These are phyloP conservation scores for Plasmodium gaboni DNA, from an alignment of 169 alveolate species.

Conservation along the genomic window DNA sequence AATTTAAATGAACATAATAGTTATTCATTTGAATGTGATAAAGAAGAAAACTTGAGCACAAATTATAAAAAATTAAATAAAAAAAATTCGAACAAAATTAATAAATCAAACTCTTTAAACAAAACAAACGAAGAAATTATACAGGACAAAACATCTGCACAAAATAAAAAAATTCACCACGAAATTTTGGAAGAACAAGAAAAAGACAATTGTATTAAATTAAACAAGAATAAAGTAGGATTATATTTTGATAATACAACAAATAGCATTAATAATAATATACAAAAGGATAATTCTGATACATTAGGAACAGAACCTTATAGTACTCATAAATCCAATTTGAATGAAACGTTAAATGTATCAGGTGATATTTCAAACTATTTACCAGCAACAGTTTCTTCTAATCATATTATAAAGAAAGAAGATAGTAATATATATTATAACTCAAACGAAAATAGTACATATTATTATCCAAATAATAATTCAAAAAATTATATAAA, in stretches of 20 bases:
- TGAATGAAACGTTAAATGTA: slow-evolving; percentile 3
- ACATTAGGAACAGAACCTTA: slow-evolving; percentile 9
- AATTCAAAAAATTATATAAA: background rate
- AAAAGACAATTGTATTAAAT: slow-evolving; percentile 26
- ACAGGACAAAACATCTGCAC: slow-evolving; percentile 1
- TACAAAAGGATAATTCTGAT: slow-evolving; percentile 17
- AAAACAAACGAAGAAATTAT: slow-evolving; percentile 3
- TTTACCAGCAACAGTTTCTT: slow-evolving; percentile 1
- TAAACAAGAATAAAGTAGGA: slow-evolving; percentile 30
- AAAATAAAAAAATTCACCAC: slow-evolving; percentile 5
- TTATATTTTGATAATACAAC: slow-evolving; percentile 7
- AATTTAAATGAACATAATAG: slow-evolving; percentile 41
- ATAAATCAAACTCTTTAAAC: slow-evolving; percentile 11
- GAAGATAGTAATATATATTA: slow-evolving; percentile 25
- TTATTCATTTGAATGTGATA: slow-evolving; percentile 29
- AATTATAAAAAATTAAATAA: slow-evolving; percentile 25
- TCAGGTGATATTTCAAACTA: background rate
- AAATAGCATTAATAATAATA: background rate
- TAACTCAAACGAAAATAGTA: background rate
- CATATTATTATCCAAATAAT: slow-evolving; percentile 20
- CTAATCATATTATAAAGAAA: slow-evolving; percentile 17
- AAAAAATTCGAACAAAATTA: slow-evolving; percentile 27
- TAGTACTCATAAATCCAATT: slow-evolving; percentile 3
- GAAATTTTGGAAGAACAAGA: slow-evolving; percentile 21
- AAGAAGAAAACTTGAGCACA: slow-evolving; percentile 18